Base-by-base conservation (phyloP, 768 basidiomycete species). In the Rubroboletus pulcherrimus region DNA sequence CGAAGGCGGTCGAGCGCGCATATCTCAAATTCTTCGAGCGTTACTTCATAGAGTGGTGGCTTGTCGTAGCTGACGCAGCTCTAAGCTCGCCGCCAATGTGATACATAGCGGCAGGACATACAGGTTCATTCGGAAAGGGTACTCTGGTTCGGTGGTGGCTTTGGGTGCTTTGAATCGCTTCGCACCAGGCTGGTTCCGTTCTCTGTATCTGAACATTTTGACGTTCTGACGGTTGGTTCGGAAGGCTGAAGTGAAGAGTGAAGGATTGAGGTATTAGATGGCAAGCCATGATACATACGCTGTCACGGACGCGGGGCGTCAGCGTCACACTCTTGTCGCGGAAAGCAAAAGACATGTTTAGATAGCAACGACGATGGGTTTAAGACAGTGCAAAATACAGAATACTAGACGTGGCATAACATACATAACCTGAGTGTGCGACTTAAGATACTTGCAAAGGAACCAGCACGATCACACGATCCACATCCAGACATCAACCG, bases 21-120 rank as follows among this genome's bases (percentile, higher is more conserved):
- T 3, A 80, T 86, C 69, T 99, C 97, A 62, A 99, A 99, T 59
- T 98, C 91, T 69, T 98, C 97, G 17, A 98, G 77, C 1, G 93
- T 93, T 19, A 98, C 87, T 64, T 98, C 93, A 53, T 86, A 86
- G 15, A 80, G 71, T 19, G 97, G 97, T 21, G 95, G 91, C 17
- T 67, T 74, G 62, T 95, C 88, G 66, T 99, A 98, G 72, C 94
- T 97, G 49, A 21, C 19, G 53, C n/a, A 26, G 10, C 15, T 29
- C 30, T 68, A 10, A 68, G 52, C 45, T 30, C 19, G 35, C 21
- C 14, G 38, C 5, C 17, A 30, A 38, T 26, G 45, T 43, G 21
- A 54, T 48, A 33, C 15, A 35, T n/a, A 37, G 34, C 19, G 31
- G 35, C 48, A 24, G 41, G 40, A 74, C 80, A 56, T 65, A 94